Base-by-base conservation (phyloP, 108 stramenopile genomes). In the Chaetoceros muelleri region DNA sequence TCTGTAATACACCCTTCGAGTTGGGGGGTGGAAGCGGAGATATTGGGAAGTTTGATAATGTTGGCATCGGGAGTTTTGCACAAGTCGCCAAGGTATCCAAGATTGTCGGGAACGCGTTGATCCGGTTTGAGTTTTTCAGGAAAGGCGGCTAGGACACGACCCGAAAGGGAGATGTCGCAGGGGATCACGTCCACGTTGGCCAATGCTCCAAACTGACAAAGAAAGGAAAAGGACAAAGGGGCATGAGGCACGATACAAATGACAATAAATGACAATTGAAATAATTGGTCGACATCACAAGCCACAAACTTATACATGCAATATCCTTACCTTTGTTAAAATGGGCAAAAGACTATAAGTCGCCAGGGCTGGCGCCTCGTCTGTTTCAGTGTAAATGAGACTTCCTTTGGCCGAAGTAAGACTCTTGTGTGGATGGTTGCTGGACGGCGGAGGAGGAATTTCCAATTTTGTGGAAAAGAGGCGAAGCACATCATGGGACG, bases 351-450 rank as follows among this genome's bases (percentile, higher is more conserved):
- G 68, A 60, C 70, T 71, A 70, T 82, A 93, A 49, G 95, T 95
- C 18, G 95, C 95, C 46, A 95, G 61, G 7, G 87, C 85, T n/a
- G 95, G 91, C 26, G 91, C 95, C 69, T 93, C 90, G 55, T 93
- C 90, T 28, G 87, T 90, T 58, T 93, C 89, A 23, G 95, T 95
- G 64, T 95, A 95, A 58, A 93, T 77, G 49, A 95, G 84, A 47
- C 60, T 53, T 28, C 86, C 93, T 64, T 72, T 72, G 30, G 88
- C 81, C 44, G 69, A 53, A 2, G 79, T 75, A 7, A 87, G 58
- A 18, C 71, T 58, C 23, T 53, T 66, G 58, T 91, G 82, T 23
- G 64, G 70, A 62, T 91, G 90, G 58, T 81, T 78, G 28, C 81
- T 82, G n/a, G 85, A 87, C 10, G 90, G 90, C 7, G 90, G 81